phyloP scores from a whole-genome alignment of 306 rosid genomes.

The Prunus armeniaca region DNA sequence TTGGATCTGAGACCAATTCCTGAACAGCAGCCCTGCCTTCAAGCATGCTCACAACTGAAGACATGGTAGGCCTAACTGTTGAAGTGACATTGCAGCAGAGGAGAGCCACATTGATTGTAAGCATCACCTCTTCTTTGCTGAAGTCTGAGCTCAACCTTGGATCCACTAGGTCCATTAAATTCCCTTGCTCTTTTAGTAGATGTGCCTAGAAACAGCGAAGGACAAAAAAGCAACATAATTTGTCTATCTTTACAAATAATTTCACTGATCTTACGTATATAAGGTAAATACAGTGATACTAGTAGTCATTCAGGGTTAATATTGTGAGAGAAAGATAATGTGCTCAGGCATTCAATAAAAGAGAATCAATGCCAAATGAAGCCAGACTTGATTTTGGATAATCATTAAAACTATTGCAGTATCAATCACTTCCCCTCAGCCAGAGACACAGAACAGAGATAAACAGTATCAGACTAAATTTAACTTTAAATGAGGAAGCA shows the following conservation, averaged over 20 bases:
- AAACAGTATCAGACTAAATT: not conserved
- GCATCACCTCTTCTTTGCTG: slow-evolving; percentile 23
- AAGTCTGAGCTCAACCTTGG: slow-evolving; percentile 31
- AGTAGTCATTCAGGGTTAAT: too few relatives aligned
- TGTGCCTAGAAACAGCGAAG: slow-evolving; percentile 30
- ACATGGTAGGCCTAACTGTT: slow-evolving; percentile 41
- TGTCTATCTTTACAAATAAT: too few relatives aligned
- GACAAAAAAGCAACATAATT: not conserved
- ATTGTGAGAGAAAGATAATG: not conserved
- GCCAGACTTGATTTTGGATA: not conserved
- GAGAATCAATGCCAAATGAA: too few relatives aligned
- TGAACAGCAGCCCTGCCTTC: slow-evolving; percentile 30
- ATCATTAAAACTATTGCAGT: not conserved
- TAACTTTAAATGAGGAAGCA: not conserved
- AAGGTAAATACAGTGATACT: not conserved
- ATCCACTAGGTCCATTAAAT: slow-evolving; percentile 40
- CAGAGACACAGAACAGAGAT: not conserved
- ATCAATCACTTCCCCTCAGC: too few relatives aligned
- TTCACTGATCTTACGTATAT: not conserved
- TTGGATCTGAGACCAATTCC: slow-evolving; percentile 14
- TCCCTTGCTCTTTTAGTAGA: slow-evolving; percentile 17
- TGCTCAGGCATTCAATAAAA: not conserved
- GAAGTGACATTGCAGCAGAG: slow-evolving; percentile 33
- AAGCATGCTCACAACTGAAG: slow-evolving; percentile 45
- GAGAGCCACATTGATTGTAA: slow-evolving; percentile 35